Conservation (phyloP, 768 basidiomycete species). For the Dacryopinax primogenitus region DNA sequence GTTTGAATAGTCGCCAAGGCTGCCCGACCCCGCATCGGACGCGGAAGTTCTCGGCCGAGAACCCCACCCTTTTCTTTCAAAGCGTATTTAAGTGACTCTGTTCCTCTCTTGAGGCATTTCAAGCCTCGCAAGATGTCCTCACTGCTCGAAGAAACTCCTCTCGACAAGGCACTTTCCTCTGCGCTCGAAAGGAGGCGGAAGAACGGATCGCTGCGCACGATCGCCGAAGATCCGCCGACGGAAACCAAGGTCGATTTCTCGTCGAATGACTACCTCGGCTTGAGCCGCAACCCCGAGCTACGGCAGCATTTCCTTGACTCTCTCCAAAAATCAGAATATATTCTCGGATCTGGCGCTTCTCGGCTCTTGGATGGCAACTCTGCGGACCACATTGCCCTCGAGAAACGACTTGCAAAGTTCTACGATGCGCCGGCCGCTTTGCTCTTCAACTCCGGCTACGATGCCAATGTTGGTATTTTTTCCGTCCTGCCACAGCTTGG, state of each 20-base stretch:
- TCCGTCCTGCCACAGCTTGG: conserved; percentile 60
- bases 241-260: conserved; percentile 48
- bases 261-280: conserved; percentile 89
- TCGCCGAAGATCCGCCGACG: conserved; percentile 21
- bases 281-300: conserved; percentile 47
- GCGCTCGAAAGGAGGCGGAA: neutral
- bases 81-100: neutral
- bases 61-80: neutral
- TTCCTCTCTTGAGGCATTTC: neutral
- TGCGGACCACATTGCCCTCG: conserved; percentile 51
- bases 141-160: neutral
- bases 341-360: conserved; percentile 81
- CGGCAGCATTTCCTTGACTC: conserved; percentile 46
- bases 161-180: neutral
- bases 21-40: neutral
- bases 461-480: conserved; percentile 84
- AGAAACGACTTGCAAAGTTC: conserved; percentile 50
- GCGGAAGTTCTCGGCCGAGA: conserved; percentile 8
- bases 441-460: conserved; percentile 86
- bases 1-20: neutral
- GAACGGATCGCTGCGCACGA: neutral
- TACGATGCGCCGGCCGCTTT: conserved; percentile 55
- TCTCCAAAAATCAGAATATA: conserved; percentile 34
- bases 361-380: conserved; percentile 68
- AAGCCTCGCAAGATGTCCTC: neutral